phyloP scores from a whole-genome alignment of 2,329 filamentous ascomycete genomes.

The Aspergillus floridensis region DNA sequence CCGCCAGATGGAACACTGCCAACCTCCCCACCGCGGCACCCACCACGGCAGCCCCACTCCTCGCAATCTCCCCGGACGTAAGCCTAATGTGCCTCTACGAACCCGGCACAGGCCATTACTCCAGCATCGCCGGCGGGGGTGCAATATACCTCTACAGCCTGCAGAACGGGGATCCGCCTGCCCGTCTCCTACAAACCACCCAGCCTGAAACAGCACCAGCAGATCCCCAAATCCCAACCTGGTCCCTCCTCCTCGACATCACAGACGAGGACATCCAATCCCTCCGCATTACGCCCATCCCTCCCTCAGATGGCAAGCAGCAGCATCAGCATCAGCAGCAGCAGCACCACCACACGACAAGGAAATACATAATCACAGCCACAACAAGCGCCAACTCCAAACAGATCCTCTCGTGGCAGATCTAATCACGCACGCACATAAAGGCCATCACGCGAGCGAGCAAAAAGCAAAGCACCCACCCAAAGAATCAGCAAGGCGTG shows the following conservation, averaged over 20 bases:
- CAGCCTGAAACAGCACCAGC: too few species aligned
- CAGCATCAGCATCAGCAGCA: too few species aligned
- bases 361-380: neutral
- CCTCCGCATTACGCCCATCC: neutral
- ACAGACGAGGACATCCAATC: constrained; percentile 13
- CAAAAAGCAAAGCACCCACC: too few species aligned
- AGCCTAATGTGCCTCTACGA: constrained; percentile 20
- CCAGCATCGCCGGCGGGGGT: constrained; percentile 15
- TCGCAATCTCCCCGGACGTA: constrained; percentile 16
- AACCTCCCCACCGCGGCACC: constrained; percentile 18
- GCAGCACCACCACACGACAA: too few species aligned
- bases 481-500: too few species aligned
- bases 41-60: constrained; percentile 10
- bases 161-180: neutral
- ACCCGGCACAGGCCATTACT: constrained; percentile 16
- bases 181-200: too few species aligned
- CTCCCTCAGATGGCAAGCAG: too few species aligned
- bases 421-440: neutral
- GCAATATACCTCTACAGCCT: constrained; percentile 20
- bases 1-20: constrained; percentile 12
- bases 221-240: constrained; percentile 9
- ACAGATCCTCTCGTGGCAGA: neutral
- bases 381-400: neutral
- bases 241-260: constrained; percentile 21
- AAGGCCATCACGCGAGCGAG: too few species aligned